Evolutionary conservation across 768 basidiomycete species (phyloP).

Genomic region (Calocybe gangraenosa): DNA sequence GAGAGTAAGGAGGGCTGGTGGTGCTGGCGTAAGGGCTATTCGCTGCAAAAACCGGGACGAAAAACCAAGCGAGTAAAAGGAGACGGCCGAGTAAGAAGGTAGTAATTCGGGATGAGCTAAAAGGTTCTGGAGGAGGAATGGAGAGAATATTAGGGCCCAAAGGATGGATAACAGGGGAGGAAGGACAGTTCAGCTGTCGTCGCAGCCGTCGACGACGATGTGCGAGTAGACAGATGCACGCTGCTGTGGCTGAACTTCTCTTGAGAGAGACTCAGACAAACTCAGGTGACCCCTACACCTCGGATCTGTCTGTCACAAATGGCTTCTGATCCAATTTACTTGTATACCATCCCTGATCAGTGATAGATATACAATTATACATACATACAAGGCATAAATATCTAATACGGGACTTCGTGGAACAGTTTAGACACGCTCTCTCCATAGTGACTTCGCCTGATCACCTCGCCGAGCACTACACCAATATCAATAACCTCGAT

Average conservation of each 20-base stretch:
- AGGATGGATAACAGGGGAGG: not conserved
- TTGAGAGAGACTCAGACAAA: constrained; percentile 18
- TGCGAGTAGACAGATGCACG: constrained; percentile 12
- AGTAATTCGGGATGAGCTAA: constrained; percentile 11
- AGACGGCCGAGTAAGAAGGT: constrained; percentile 17
- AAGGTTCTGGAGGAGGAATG: constrained; percentile 8
- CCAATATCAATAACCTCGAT: constrained; percentile 95
- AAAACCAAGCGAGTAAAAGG: constrained; percentile 17
- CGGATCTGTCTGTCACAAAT: constrained; percentile 22
- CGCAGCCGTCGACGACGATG: constrained; percentile 15
- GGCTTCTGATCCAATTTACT: constrained; percentile 13
- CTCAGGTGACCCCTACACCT: too few species aligned
- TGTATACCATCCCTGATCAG: constrained; percentile 13
- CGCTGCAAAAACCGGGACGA: constrained; percentile 13
- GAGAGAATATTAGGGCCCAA: not conserved
- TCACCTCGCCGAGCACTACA: constrained; percentile 92
- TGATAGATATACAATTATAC: not conserved
- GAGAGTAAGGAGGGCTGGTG: constrained; percentile 14
- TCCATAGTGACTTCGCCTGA: constrained; percentile 95
- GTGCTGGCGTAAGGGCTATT: constrained; percentile 14
- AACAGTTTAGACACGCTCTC: constrained; percentile 89
- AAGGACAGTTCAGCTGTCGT: constrained; percentile 11
- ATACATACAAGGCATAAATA: constrained; percentile 5
- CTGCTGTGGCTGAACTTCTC: constrained; percentile 11
- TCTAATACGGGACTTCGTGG: constrained; percentile 84